Percentiles rank a stretch among this genome's conserved stretches.
Evolutionary conservation across 2,329 filamentous ascomycete species (phyloP).

Genomic region (Monosporascus ibericus): DNA sequence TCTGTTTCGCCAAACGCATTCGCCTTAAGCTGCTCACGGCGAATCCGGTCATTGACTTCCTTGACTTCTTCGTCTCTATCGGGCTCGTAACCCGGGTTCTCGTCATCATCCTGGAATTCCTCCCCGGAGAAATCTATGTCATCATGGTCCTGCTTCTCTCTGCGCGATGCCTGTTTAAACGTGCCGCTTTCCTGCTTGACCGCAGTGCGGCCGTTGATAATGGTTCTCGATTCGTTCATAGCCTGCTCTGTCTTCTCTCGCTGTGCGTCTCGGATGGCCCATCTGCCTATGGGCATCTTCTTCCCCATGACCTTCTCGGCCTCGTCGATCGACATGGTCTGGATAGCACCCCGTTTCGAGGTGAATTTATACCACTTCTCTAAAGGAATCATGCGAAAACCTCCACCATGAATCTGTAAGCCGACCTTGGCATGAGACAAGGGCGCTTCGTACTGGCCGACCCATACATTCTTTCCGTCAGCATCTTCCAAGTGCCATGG

Average conservation of each 20-base stretch:
- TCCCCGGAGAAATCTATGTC: conserved; percentile 63
- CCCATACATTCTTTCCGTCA: conserved; percentile 91
- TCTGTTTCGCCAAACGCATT: conserved; percentile 71
- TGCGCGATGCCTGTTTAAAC: conserved; percentile 54
- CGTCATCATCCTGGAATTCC: conserved; percentile 85
- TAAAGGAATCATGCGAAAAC: conserved; percentile 80
- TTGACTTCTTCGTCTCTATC: conserved; percentile 79
- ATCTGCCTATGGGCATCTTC: conserved; percentile 69
- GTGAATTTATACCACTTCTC: conserved; percentile 95
- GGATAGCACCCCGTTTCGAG: conserved; percentile 67
- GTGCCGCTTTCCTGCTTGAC: conserved; percentile 66
- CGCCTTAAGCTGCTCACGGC: conserved; percentile 76
- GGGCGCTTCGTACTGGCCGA: conserved; percentile 83
- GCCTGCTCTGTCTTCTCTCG: conserved; percentile 49
- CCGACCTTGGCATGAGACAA: conserved; percentile 82
- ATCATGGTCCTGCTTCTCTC: conserved; percentile 63
- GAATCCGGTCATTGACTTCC: conserved; percentile 65
- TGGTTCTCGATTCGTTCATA: conserved; percentile 57
- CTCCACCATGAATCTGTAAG: conserved; percentile 61
- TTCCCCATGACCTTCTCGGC: conserved; percentile 78
- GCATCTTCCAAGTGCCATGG: conserved; percentile 98
- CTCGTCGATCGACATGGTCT: conserved; percentile 73
- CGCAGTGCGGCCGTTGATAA: conserved; percentile 46
- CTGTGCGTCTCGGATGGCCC: conserved; percentile 62
- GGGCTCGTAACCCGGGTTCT: conserved; percentile 65